Evolutionary conservation across 2,329 filamentous ascomycete species (phyloP).

Genomic region (Coleophoma crateriformis): DNA sequence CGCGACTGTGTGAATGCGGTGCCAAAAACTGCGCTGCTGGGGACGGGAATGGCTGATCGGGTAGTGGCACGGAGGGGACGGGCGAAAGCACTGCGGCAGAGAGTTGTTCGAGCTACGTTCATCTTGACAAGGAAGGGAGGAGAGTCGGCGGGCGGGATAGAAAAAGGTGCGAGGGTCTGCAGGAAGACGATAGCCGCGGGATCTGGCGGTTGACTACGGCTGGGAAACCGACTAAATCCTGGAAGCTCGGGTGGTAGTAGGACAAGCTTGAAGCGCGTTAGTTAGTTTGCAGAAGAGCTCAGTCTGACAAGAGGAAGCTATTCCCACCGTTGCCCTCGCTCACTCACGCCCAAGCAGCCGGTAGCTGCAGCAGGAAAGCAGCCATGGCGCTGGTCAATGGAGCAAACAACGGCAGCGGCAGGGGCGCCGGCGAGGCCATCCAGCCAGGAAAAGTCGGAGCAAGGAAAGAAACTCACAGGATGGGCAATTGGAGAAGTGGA

Average conservation of each 20-base stretch:
- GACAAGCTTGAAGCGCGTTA: neutral
- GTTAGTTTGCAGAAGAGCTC: neutral
- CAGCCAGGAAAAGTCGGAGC: no score
- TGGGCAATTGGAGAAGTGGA: no score
- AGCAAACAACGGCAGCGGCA: no score
- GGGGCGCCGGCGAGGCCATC: no score
- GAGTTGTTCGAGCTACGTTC: conserved; percentile 8
- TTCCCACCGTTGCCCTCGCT: no score
- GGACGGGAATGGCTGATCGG: neutral
- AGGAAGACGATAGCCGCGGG: neutral
- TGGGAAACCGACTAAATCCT: neutral
- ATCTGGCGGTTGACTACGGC: neutral
- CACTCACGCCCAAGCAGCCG: no score
- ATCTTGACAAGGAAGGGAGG: conserved; percentile 6
- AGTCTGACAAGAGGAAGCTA: no score
- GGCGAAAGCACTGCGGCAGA: conserved; percentile 7
- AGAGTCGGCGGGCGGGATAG: neutral
- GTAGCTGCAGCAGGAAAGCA: no score
- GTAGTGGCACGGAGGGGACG: conserved; percentile 2
- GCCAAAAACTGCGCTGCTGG: conserved; percentile 10
- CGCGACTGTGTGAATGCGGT: conserved; percentile 28
- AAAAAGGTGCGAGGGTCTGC: no score
- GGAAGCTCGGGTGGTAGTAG: neutral
- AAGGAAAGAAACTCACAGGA: no score
- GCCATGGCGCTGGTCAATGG: no score